Evolutionary conservation across 176 grass and related monocot genomes (phyloP), one percentile per base, ranked within the genome.

Genomic region (Carex littledalei): DNA sequence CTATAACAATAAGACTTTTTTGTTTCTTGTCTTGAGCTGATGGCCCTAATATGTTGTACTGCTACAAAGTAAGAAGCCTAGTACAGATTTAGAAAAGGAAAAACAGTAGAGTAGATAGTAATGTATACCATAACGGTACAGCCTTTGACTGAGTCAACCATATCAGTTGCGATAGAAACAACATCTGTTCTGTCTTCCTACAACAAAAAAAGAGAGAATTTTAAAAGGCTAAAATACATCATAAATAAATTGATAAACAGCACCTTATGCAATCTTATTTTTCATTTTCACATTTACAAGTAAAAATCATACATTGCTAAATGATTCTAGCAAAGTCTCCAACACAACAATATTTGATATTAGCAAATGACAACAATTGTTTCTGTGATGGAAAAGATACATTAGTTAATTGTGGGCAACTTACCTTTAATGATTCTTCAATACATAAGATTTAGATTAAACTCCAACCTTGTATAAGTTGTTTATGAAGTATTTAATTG

Each of bases 111-210:
- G 35, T 47, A 47, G 34, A 72, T 55, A 77, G 22, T 60, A 74
- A 63, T 78, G 49, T 31, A 37, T 85, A 93, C 92, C 83, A 88
- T 72, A 85, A 90, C 87, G 43, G 86, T 24, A 57, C 61, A 70
- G 50, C 88, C 86, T 81, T 91, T 98, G 17, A 89, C 68, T 82
- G 70, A 94, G 85, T 92, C 88, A 81, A 85, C 86, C 75, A 91
- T 87, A 82, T 17, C 81, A 65, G 85, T 78, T 66, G 87, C 87
- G 20, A 95, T 53, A 56, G 89, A 88, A 57, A 71, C 60, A 62
- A 84, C 63, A 18, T 83, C 39, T 43, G 78, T 50, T 63, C 73
- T 91, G 45, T 95, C 91, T 79, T 91, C 94, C 94, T 91, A 88
- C 43, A 91, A 87, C 66, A 31, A 15, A 63, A 50, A n/a, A 49